Evolutionary conservation across 257 asterid genomes (phyloP), one percentile per base, ranked within the genome.

Genomic region (Echites panduratus): DNA sequence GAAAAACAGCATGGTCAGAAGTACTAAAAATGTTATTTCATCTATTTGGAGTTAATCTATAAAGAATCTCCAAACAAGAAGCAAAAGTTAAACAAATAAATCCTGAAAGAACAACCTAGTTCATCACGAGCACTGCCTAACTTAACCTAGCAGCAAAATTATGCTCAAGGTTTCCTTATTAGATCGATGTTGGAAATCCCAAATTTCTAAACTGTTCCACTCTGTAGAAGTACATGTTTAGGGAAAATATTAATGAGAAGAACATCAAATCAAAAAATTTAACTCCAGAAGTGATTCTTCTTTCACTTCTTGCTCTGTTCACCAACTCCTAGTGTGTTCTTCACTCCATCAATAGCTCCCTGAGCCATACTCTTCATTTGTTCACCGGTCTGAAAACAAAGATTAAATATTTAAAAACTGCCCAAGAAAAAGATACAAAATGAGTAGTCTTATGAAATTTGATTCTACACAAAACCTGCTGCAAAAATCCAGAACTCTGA

Each of bases 251-350:
- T 10, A 32, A 35, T 38, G 12, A 70, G 35, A 12, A 11, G 56
- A 9, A 11, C 12, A 11, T 0, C 4, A 0, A n/a, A 11, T 0
- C 4, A 0, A 20, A 7, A 3, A 1, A 7, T 17, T 17, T 70
- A 27, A 49, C 7, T 2, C 17, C 1, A 9, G 24, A 63, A 32
- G 3, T 12, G 4, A 14, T 43, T 48, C 24, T 58, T n/a, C 19
- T n/a, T 79, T 89, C 83, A 87, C 81, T 87, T 89, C 86, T 44
- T 72, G 59, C 78, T 85, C 4, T 88, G 35, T 0, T 66, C 87
- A 29, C 92, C 83, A 79, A 90, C 79, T 76, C 96, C 96, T 56
- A 90, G 87, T 63, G 88, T 90, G 84, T 85, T 88, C 82, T 85
- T 90, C 76, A 86, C 82, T 2, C 96, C 95, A 73, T 90, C 96